These are phyloP conservation scores for Dictyostelium firmibasis DNA, from an alignment of 78 protist genomes.

Conservation along the genomic window DNA sequence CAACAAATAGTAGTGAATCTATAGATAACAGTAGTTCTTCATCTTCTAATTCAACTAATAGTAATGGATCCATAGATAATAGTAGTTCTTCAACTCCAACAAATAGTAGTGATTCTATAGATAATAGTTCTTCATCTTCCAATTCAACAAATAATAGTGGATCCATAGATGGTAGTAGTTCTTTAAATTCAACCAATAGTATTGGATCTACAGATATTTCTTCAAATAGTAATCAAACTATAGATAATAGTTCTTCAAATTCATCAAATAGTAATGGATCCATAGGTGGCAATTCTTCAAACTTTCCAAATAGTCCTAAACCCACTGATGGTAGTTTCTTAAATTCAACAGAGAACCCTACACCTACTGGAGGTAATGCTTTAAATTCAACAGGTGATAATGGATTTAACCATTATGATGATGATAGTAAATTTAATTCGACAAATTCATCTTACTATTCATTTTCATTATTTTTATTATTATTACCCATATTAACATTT, in stretches of 20 bases:
- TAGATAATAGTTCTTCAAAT: background rate
- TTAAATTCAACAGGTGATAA: background rate
- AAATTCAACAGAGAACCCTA: too few species aligned
- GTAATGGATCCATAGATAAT: too few species aligned
- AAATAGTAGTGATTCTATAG: background rate
- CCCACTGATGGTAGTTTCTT: too few species aligned
- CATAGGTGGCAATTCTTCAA: background rate
- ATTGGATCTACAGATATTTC: background rate
- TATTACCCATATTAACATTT: background rate
- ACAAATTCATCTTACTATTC: background rate
- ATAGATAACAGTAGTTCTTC: background rate
- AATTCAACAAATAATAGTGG: background rate
- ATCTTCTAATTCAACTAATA: too few species aligned
- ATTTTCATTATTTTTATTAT: background rate
- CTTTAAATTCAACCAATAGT: background rate
- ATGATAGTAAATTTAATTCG: background rate
- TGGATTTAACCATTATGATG: background rate
- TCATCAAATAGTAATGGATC: background rate
- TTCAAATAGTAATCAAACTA: too few species aligned
- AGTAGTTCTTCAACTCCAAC: too few species aligned
- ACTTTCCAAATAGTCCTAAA: too few species aligned
- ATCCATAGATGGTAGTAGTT: background rate
- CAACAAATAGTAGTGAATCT: too few species aligned
- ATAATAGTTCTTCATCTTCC: background rate
- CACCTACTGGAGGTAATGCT: background rate